These are phyloP conservation scores for Nicotiana knightiana DNA, from an alignment of 257 asterid species.

Conservation along the genomic window DNA sequence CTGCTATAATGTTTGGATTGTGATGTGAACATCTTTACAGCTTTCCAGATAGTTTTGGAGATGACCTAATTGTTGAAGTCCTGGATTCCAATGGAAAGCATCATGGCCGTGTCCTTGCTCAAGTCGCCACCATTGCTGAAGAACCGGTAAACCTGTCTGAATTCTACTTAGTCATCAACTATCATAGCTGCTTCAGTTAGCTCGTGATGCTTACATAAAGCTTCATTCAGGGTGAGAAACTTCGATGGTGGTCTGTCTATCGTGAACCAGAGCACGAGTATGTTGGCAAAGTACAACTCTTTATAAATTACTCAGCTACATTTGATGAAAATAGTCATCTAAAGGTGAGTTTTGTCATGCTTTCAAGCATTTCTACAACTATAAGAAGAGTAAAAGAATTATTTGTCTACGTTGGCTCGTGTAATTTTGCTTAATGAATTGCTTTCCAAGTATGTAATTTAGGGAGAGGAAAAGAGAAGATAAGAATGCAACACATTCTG, in stretches of 20 bases:
- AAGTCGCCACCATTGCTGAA: conserved; percentile 50
- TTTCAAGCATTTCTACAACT: not conserved
- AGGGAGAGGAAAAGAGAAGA: not conserved
- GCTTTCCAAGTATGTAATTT: not conserved
- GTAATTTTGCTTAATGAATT: not conserved
- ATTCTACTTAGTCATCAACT: conserved; percentile 1
- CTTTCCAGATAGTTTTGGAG: conserved; percentile 52
- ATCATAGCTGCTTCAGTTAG: conserved; percentile 2
- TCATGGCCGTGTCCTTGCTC: conserved; percentile 47
- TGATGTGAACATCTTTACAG: conserved; percentile 30
- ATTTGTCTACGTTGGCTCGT: not conserved
- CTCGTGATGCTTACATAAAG: conserved; percentile 5
- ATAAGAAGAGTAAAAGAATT: not conserved
- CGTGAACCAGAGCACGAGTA: conserved; percentile 48
- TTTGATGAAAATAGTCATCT: conserved; percentile 41
- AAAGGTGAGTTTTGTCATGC: conserved; percentile 28
- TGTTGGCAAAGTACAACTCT: conserved; percentile 44
- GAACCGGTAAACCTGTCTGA: conserved; percentile 29
- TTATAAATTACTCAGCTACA: conserved; percentile 36
- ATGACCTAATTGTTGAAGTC: conserved; percentile 43
- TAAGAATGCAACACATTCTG: not conserved
- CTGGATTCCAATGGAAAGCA: conserved; percentile 44
- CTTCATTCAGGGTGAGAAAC: conserved; percentile 44
- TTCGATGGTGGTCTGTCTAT: conserved; percentile 52
- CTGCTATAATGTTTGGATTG: not conserved